Evolutionary conservation across 164 flowering plant species (phyloP), one percentile per base, ranked within the genome.

Genomic region (Piper longum): DNA sequence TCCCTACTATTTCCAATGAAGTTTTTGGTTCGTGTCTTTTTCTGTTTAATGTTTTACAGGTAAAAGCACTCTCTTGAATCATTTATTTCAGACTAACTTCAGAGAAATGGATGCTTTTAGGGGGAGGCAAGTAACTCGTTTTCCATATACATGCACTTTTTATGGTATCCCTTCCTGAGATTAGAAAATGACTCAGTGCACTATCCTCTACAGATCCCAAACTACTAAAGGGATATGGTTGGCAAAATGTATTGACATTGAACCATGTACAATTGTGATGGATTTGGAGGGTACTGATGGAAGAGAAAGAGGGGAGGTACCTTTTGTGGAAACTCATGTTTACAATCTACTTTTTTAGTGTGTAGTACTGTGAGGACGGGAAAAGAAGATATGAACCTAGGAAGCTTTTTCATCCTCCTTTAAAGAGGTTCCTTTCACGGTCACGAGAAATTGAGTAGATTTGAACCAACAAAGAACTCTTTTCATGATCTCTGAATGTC

Each of bases 281-380:
- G 98, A 91, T 77, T 81, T 91, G 79, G 98, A 91, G 82, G 98
- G 98, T 56, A 87, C 96, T 64, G 96, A 91, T 80, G 98, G 98
- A 78, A 83, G 98, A 76, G 98, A 92, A 75, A 76, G 97, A 54
- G 98, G 98, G 78, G 98, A 91, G 98, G 98, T 91, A 51, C 16
- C 18, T 39, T 16, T 40, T 59, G 4, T n/a, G 41, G 39, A 59
- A 26, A 26, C 36, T 26, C 36, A 26, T 26, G 36, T 26, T 26
- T 26, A 26, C 36, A 26, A 26, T 26, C 36, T 26, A 26, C 36
- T 26, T 26, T 26, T 26, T 26, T 26, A 26, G 36, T 26, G 36
- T 26, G 36, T 26, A 26, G 36, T 26, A 26, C 36, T 26, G 36
- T 26, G 36, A 26, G 36, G 36, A 26, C 2, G 36, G 36, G 36